phyloP scores from a whole-genome alignment of 2,329 filamentous ascomycete species.

The Botrytis fabae region DNA sequence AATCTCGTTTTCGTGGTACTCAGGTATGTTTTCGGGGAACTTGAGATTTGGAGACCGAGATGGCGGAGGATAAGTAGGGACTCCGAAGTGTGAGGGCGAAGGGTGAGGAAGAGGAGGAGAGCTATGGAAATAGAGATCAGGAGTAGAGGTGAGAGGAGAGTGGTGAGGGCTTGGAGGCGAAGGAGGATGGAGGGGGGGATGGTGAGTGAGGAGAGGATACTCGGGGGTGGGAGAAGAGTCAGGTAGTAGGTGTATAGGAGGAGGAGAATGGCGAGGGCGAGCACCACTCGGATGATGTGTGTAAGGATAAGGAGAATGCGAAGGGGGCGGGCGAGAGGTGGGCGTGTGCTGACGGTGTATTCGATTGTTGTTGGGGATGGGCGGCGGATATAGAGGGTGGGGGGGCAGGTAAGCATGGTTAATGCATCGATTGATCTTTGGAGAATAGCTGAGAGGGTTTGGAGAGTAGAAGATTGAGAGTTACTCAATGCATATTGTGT shows the following conservation, averaged over 20 bases:
- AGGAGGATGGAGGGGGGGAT: constrained; percentile 40
- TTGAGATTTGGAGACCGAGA: constrained; percentile 85
- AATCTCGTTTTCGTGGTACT: constrained; percentile 64
- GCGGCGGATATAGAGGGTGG: constrained; percentile 61
- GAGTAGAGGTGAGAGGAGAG: constrained; percentile 44
- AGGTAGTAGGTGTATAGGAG: constrained; percentile 53
- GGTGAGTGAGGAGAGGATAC: constrained; percentile 35
- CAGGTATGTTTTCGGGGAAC: constrained; percentile 67
- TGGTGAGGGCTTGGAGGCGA: constrained; percentile 38
- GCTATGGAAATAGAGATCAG: constrained; percentile 44
- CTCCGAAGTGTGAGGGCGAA: constrained; percentile 64
- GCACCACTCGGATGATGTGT: constrained; percentile 45
- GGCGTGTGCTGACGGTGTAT: constrained; percentile 85
- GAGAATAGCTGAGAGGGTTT: neutral
- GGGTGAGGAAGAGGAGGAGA: constrained; percentile 48
- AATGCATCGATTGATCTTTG: constrained; percentile 26
- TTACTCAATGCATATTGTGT: neutral
- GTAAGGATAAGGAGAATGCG: constrained; percentile 49
- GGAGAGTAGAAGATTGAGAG: neutral
- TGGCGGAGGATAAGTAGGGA: constrained; percentile 85
- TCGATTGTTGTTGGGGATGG: constrained; percentile 88
- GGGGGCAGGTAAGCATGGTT: constrained; percentile 60
- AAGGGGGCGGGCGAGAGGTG: constrained; percentile 51
- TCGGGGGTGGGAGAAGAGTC: constrained; percentile 24
- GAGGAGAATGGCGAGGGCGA: constrained; percentile 47